phyloP scores from a whole-genome alignment of 768 basidiomycete species.

The Hygrophoropsis aurantiaca region DNA sequence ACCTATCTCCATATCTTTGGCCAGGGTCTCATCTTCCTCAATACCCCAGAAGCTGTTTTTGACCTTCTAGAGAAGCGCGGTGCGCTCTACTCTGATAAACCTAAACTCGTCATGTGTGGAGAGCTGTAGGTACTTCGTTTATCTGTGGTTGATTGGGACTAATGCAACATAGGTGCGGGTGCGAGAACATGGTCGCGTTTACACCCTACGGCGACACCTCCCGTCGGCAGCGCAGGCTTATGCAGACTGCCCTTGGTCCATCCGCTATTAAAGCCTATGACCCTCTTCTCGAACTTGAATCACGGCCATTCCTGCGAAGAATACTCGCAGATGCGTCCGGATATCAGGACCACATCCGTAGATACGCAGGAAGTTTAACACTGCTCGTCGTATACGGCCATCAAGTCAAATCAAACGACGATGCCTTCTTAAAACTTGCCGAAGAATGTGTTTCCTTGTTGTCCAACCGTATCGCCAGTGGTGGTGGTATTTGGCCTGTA shows the following conservation, averaged over 20 bases:
- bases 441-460: conserved; percentile 42
- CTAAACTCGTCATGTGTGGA: conserved; percentile 64
- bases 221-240: conserved; percentile 64
- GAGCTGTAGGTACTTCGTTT: conserved; percentile 53
- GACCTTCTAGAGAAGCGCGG: conserved; percentile 74
- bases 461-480: conserved; percentile 43
- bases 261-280: conserved; percentile 55
- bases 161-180: conserved; percentile 43
- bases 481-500: conserved; percentile 43
- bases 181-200: conserved; percentile 73
- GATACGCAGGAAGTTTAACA: conserved; percentile 53
- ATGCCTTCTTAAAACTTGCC: conserved; percentile 40
- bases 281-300: conserved; percentile 56
- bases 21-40: conserved; percentile 67
- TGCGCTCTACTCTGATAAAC: conserved; percentile 74
- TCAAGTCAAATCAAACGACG: conserved; percentile 37
- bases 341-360: conserved; percentile 34
- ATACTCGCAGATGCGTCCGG: conserved; percentile 44
- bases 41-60: conserved; percentile 53
- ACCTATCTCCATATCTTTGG: conserved; percentile 67
- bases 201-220: conserved; percentile 62
- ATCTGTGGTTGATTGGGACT: background rate
- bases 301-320: conserved; percentile 54
- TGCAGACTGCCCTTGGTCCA: conserved; percentile 61
- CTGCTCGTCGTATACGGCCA: conserved; percentile 67